Evolutionary conservation across 306 rosid species (phyloP).

Genomic region (Rosa rugosa): DNA sequence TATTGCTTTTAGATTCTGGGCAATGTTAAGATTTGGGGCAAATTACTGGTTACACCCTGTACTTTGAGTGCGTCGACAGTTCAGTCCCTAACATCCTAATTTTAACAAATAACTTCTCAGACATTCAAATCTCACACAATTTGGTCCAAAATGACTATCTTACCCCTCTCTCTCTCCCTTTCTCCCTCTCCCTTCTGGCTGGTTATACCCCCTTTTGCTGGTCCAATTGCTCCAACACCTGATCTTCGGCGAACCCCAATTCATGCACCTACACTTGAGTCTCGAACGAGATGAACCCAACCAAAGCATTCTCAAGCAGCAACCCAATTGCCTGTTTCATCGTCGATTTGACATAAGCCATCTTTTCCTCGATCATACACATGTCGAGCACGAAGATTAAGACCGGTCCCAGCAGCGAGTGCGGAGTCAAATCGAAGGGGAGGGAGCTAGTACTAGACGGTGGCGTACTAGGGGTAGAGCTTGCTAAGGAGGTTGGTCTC

Average conservation of each 20-base stretch:
- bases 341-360: slow-evolving; percentile 64
- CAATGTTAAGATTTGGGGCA: no score
- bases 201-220: no score
- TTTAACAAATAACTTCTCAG: no score
- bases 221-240: no score
- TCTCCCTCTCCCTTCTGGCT: no score
- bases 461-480: slow-evolving; percentile 85
- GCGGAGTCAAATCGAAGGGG: slow-evolving; percentile 39
- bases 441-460: slow-evolving; percentile 69
- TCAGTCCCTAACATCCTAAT: no score
- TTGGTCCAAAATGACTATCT: no score
- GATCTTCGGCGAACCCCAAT: slow-evolving; percentile 69
- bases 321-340: slow-evolving; percentile 66
- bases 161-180: no score
- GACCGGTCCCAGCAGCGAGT: slow-evolving; percentile 54
- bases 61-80: no score
- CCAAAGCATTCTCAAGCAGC: slow-evolving; percentile 80
- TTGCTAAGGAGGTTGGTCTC: slow-evolving; percentile 89
- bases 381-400: slow-evolving; percentile 81
- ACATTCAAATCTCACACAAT: no score
- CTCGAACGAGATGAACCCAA: slow-evolving; percentile 78
- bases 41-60: no score
- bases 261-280: slow-evolving; percentile 95
- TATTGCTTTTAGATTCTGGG: no score
- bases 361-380: slow-evolving; percentile 82